Percentiles rank a stretch among this genome's conserved stretches.
Conservation (phyloP, 2,329 filamentous ascomycete species). For the Elsinoe arachidis region DNA sequence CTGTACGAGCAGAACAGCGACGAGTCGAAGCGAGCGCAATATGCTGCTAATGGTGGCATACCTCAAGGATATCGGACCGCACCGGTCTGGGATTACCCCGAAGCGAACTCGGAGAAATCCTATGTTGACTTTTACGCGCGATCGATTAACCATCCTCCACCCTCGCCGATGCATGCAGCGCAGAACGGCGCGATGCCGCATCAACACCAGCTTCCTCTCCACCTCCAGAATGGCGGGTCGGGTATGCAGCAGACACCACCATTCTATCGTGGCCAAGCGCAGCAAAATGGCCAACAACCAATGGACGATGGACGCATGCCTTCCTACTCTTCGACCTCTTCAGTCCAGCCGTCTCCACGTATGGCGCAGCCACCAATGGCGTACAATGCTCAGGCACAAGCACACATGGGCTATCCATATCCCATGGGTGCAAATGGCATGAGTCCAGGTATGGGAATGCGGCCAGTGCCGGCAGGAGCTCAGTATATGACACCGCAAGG, state of each 20-base stretch:
- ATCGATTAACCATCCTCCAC: constrained; percentile 39
- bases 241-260: constrained; percentile 63
- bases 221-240: constrained; percentile 67
- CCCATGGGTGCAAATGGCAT: constrained; percentile 64
- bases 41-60: constrained; percentile 71
- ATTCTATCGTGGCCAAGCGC: constrained; percentile 66
- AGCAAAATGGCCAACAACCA: constrained; percentile 61
- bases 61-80: constrained; percentile 74
- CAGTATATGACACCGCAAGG: constrained; percentile 66
- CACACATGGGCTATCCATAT: constrained; percentile 53
- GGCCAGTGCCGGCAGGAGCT: constrained; percentile 61
- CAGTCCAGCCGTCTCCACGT: constrained; percentile 71
- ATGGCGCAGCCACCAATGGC: constrained; percentile 50
- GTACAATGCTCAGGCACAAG: constrained; percentile 43
- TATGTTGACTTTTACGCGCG: constrained; percentile 76
- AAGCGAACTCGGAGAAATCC: constrained; percentile 64
- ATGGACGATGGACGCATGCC: constrained; percentile 81
- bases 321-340: constrained; percentile 67
- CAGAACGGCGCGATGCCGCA: constrained; percentile 60
- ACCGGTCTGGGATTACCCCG: constrained; percentile 71
- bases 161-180: constrained; percentile 55
- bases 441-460: constrained; percentile 58
- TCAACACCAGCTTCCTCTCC: constrained; percentile 74
- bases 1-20: constrained; percentile 52
- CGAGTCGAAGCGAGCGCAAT: constrained; percentile 49